These are phyloP conservation scores for Alternaria hordeiaustralica DNA, from an alignment of 2,329 filamentous ascomycete genomes.

Conservation along the genomic window DNA sequence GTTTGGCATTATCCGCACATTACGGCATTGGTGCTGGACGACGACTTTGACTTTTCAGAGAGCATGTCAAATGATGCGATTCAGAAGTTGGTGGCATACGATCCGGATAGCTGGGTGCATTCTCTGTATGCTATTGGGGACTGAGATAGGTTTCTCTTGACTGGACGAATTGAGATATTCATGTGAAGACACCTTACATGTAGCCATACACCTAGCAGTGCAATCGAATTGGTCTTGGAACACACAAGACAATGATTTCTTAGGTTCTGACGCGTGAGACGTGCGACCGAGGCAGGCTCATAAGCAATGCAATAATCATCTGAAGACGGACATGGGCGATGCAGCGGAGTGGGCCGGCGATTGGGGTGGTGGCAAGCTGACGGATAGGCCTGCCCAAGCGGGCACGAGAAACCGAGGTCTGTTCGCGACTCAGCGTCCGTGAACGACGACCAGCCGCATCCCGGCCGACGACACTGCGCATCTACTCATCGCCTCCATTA, in stretches of 20 bases:
- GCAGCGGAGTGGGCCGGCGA: not conserved
- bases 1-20: slow-evolving; percentile 43
- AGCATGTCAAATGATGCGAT: slow-evolving; percentile 45
- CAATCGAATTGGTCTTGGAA: not conserved
- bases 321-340: not conserved
- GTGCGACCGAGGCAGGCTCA: not conserved
- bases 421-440: slow-evolving; percentile 22
- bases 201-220: not conserved
- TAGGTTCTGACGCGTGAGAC: too few species aligned
- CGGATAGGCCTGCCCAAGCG: slow-evolving; percentile 31
- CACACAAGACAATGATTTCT: not conserved
- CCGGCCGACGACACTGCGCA: slow-evolving; percentile 14
- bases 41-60: slow-evolving; percentile 47
- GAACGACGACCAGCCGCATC: slow-evolving; percentile 23
- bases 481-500: slow-evolving; percentile 1
- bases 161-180: not conserved
- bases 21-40: slow-evolving; percentile 45
- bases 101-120: slow-evolving; percentile 43
- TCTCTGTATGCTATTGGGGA: slow-evolving; percentile 49
- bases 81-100: slow-evolving; percentile 44
- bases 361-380: slow-evolving; percentile 3
- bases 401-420: slow-evolving; percentile 31
- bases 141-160: slow-evolving; percentile 14
- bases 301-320: not conserved
- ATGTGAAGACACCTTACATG: not conserved